Percentiles rank a stretch among this genome's conserved stretches.
Evolutionary conservation across 2,329 filamentous ascomycete genomes (phyloP).

Genomic region (Ascochyta lentis): DNA sequence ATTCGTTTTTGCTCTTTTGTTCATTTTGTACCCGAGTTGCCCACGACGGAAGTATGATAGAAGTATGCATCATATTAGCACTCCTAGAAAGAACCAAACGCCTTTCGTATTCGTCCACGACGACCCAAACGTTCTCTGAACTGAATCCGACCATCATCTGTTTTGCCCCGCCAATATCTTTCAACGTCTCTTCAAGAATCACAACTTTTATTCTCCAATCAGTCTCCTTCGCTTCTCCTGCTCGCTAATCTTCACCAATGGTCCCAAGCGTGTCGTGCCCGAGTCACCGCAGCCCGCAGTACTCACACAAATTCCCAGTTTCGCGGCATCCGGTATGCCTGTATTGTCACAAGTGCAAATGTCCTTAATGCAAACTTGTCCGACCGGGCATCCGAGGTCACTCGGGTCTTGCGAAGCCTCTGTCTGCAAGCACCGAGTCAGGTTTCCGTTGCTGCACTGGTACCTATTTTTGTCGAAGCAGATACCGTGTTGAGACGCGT

Average conservation of each 20-base stretch:
- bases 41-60: too few relatives aligned
- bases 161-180: too few relatives aligned
- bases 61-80: too few relatives aligned
- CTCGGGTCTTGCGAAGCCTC: slow-evolving; percentile 4
- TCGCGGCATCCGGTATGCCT: neutral
- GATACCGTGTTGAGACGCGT: slow-evolving; percentile 31
- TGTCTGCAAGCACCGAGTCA: neutral
- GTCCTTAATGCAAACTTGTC: slow-evolving; percentile 26
- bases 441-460: slow-evolving; percentile 16
- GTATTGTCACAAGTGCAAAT: slow-evolving; percentile 24
- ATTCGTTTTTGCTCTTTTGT: too few relatives aligned
- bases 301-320: slow-evolving; percentile 28
- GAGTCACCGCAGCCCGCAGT: slow-evolving; percentile 26
- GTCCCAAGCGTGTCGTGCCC: slow-evolving; percentile 21
- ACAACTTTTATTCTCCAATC: slow-evolving; percentile 3
- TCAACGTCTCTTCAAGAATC: neutral
- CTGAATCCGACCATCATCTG: too few relatives aligned
- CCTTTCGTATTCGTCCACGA: too few relatives aligned
- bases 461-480: slow-evolving; percentile 38
- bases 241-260: slow-evolving; percentile 21
- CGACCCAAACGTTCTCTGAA: too few relatives aligned
- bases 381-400: slow-evolving; percentile 21
- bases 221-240: slow-evolving; percentile 19
- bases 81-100: too few relatives aligned
- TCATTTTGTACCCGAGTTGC: too few relatives aligned